These are phyloP conservation scores for Paracamarosporium sp. DNA, from an alignment of 2,329 filamentous ascomycete species.

Conservation along the genomic window DNA sequence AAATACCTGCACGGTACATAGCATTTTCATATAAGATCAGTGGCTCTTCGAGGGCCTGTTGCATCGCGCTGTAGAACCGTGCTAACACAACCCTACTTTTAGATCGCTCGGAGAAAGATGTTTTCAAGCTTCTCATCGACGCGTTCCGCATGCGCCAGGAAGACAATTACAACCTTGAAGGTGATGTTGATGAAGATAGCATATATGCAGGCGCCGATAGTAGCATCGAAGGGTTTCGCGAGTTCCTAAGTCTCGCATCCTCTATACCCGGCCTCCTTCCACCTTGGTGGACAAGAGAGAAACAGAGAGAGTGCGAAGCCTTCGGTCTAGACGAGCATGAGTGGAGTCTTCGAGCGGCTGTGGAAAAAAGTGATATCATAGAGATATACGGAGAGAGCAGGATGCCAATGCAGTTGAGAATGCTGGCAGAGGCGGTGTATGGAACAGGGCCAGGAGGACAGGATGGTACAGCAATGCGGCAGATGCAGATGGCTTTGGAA, in stretches of 20 bases:
- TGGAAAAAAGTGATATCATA: too few relatives aligned
- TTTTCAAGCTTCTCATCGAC: slow-evolving; percentile 40
- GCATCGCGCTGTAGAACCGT: too few relatives aligned
- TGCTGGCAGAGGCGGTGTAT: too few relatives aligned
- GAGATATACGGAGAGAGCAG: too few relatives aligned
- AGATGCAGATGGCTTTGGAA: too few relatives aligned
- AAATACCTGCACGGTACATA: slow-evolving; percentile 33
- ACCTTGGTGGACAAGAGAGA: slow-evolving; percentile 29
- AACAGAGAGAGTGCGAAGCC: slow-evolving; percentile 24
- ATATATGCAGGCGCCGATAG: slow-evolving; percentile 22
- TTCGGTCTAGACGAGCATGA: slow-evolving; percentile 7
- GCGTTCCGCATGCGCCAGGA: slow-evolving; percentile 32
- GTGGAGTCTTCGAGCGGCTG: too few relatives aligned
- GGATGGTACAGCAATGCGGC: too few relatives aligned
- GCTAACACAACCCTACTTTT: too few relatives aligned
- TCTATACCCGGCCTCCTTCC: slow-evolving; percentile 22
- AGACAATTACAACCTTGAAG: slow-evolving; percentile 25
- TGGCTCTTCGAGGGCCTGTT: too few relatives aligned
- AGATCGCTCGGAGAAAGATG: slow-evolving; percentile 29
- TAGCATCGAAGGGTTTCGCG: slow-evolving; percentile 24
- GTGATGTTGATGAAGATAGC: slow-evolving; percentile 17
- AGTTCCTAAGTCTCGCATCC: slow-evolving; percentile 22
- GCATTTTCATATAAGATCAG: too few relatives aligned
- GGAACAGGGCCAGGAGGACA: too few relatives aligned
- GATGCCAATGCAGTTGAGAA: too few relatives aligned